These are phyloP conservation scores for Geranium brycei DNA, from an alignment of 345 rosid species.

Conservation along the genomic window DNA sequence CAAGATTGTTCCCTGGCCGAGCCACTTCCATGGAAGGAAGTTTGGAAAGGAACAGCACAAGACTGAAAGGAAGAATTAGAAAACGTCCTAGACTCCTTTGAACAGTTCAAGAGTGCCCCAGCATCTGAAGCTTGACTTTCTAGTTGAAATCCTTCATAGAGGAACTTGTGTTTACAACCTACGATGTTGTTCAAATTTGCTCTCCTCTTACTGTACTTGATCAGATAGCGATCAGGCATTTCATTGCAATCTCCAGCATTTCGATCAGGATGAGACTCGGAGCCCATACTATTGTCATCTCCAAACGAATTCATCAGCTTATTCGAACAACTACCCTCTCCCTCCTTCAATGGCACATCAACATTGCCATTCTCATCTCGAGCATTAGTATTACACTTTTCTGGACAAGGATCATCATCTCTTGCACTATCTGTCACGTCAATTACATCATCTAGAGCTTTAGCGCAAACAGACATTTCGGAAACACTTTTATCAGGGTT, in stretches of 20 bases:
- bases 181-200: conserved; percentile 9
- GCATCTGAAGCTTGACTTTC: conserved; percentile 1
- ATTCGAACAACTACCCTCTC: conserved; percentile 18
- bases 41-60: not conserved
- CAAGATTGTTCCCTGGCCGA: not conserved
- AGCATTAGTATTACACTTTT: not conserved
- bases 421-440: not conserved
- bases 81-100: conserved; percentile 4
- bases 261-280: conserved; percentile 9
- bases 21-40: not conserved
- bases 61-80: conserved; percentile 6
- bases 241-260: conserved; percentile 2
- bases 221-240: conserved; percentile 21
- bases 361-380: conserved; percentile 1
- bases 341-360: conserved; percentile 11
- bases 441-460: not conserved
- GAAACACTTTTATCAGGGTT: conserved; percentile 3
- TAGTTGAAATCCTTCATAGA: conserved; percentile 7
- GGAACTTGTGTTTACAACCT: conserved; percentile 5
- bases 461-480: conserved; percentile 4
- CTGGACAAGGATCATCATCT: not conserved
- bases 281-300: conserved; percentile 14
- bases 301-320: conserved; percentile 12
- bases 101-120: conserved; percentile 10
- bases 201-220: conserved; percentile 23